Evolutionary conservation across 768 basidiomycete species (phyloP).

Genomic region (Mycena metata): DNA sequence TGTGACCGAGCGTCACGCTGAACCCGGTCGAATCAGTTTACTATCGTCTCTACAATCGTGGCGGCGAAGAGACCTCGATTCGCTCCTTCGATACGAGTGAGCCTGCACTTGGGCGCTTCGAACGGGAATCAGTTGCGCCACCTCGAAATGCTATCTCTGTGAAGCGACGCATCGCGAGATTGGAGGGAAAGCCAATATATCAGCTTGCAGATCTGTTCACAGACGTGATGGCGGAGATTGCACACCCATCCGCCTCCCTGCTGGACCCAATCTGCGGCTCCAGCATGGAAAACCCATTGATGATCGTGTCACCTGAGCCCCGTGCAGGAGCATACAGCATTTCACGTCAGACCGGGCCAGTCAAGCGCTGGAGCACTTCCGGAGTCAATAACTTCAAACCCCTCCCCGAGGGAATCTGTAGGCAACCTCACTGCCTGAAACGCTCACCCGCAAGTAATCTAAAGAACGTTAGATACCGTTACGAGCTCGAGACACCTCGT

Average conservation of each 20-base stretch:
- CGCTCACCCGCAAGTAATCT: too few species aligned
- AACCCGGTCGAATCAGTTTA: too few species aligned
- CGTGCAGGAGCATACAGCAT: neutral
- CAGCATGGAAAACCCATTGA: neutral
- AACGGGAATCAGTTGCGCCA: constrained; percentile 22
- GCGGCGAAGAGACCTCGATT: neutral
- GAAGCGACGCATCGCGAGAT: constrained; percentile 15
- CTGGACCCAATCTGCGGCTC: neutral
- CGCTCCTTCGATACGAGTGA: neutral
- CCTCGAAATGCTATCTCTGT: constrained; percentile 11
- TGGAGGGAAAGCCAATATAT: constrained; percentile 18
- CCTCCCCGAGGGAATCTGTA: too few species aligned
- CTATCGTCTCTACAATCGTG: constrained; percentile 25
- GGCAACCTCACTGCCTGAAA: too few species aligned
- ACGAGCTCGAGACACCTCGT: too few species aligned
- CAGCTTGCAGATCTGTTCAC: constrained; percentile 15
- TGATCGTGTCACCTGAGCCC: neutral
- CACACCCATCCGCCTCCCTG: neutral
- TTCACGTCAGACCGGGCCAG: too few species aligned
- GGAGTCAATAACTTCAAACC: too few species aligned
- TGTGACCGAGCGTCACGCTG: too few species aligned
- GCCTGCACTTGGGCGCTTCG: neutral
- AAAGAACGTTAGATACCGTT: too few species aligned
- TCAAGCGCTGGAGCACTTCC: too few species aligned
- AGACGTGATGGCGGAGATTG: constrained; percentile 1